These are phyloP conservation scores for Corylus avellana DNA, from an alignment of 306 rosid genomes.

Conservation along the genomic window DNA sequence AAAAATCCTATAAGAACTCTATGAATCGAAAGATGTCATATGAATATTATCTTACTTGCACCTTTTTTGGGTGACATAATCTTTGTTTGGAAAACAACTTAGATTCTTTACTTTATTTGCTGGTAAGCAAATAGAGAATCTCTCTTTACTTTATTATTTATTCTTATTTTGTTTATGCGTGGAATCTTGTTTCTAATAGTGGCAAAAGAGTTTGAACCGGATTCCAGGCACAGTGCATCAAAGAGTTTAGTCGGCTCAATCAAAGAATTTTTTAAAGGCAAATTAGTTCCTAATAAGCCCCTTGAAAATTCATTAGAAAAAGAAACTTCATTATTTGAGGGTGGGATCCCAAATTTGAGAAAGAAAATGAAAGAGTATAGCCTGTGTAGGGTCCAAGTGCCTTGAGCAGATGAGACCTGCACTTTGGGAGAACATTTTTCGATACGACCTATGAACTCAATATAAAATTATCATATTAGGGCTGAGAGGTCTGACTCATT, in stretches of 20 bases:
- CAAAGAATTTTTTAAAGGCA: background rate
- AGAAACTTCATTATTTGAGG: background rate
- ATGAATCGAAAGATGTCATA: background rate
- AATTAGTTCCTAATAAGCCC: background rate
- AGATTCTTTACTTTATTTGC: background rate
- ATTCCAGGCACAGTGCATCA: background rate
- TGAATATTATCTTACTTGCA: background rate
- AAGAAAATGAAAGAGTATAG: no score
- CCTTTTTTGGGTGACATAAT: constrained; percentile 10
- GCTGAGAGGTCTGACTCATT: no score
- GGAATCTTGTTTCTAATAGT: background rate
- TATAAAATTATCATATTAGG: no score
- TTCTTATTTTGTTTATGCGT: background rate
- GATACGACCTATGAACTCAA: no score
- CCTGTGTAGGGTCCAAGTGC: no score
- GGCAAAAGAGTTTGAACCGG: background rate
- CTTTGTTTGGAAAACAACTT: constrained; percentile 1
- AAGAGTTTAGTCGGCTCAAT: background rate
- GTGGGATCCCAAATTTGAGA: no score
- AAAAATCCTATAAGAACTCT: no score
- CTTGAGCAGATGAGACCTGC: no score
- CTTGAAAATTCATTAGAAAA: background rate
- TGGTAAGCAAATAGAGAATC: background rate
- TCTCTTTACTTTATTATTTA: background rate
- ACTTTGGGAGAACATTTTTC: no score